These are phyloP conservation scores for Sporothrix globosa DNA, from an alignment of 2,329 filamentous ascomycete species.

Conservation along the genomic window DNA sequence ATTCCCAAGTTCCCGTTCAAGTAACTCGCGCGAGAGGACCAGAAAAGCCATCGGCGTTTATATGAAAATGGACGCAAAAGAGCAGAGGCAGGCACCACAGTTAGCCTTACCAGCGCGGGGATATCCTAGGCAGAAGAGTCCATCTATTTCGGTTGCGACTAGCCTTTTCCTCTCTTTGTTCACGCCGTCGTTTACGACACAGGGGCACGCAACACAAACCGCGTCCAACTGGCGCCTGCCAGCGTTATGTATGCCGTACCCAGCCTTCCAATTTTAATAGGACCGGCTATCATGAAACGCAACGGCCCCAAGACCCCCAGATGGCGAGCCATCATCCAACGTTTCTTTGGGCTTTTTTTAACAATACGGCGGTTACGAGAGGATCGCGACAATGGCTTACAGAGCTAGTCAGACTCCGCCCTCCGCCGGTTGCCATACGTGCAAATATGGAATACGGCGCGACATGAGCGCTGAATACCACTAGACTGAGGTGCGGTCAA, in stretches of 20 bases:
- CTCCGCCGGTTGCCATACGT: neutral
- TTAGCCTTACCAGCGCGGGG: conserved; percentile 18
- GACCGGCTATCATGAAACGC: conserved; percentile 23
- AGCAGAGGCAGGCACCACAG: neutral
- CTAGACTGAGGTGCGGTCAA: neutral
- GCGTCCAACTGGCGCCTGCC: neutral
- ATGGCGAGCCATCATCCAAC: neutral
- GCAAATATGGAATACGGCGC: neutral
- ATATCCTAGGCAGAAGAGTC: neutral
- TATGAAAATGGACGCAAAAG: neutral
- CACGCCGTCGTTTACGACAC: neutral
- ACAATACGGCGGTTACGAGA: conserved; percentile 12
- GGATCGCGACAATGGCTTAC: neutral
- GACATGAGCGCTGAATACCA: neutral
- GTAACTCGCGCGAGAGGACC: neutral
- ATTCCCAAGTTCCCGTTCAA: neutral
- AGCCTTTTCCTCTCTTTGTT: neutral
- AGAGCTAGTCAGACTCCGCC: neutral
- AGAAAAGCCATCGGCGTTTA: neutral
- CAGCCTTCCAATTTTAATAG: conserved; percentile 12
- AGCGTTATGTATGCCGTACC: conserved; percentile 4
- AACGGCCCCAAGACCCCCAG: neutral
- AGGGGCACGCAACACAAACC: neutral
- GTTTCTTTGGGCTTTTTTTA: neutral
- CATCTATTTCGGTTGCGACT: neutral